Evolutionary conservation across 2,329 filamentous ascomycete species (phyloP), one percentile per base, ranked within the genome.

Genomic region (Pseudocercospora fuligena): DNA sequence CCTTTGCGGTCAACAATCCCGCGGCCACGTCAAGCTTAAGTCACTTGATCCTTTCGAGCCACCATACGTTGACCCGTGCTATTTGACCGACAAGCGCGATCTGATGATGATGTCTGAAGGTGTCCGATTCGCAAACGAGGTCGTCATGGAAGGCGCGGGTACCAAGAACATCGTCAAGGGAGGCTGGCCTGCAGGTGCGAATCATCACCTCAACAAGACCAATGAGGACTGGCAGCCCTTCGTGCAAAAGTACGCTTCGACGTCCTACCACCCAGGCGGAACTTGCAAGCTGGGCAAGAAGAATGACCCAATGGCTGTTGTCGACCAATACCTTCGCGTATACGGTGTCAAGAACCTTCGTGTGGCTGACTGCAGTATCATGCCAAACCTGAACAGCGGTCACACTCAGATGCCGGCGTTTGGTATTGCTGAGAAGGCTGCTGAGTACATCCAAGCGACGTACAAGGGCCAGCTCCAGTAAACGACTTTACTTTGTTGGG

Each of bases 141-240:
- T 89, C 67, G 81, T 88, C 27, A 85, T 83, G 74, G 78, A 85
- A 16, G 88, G 87, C 0, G 79, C 79, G 0, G 87, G 85, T 0
- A 90, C 88, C 0, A 87, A 83, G 74, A 82, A 85, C 62, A 79
- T 89, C 5, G 81, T 89, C 12, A 87, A 87, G 71, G 87, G 87
- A 0, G 83, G 85, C 11, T 90, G 88, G 87, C 88, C 88, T 14
- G 59, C 68, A 2, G 79, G 82, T 31, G 72, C 83, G 51, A 80
- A 73, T 0, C 87, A 89, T 68, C 85, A 89, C 74, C 76, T 74
- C 58, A 82, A 83, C 73, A 86, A 79, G 61, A 83, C 79, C 0
- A 80, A 87, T 14, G 85, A 88, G 71, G 81, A 89, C 47, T 89
- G 88, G 88, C 78, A 84, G 40, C 80, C 82, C 0, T 85, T 84